Conservation (phyloP, 805 yeast species). For the Cyberlindnera xylosilytica region DNA sequence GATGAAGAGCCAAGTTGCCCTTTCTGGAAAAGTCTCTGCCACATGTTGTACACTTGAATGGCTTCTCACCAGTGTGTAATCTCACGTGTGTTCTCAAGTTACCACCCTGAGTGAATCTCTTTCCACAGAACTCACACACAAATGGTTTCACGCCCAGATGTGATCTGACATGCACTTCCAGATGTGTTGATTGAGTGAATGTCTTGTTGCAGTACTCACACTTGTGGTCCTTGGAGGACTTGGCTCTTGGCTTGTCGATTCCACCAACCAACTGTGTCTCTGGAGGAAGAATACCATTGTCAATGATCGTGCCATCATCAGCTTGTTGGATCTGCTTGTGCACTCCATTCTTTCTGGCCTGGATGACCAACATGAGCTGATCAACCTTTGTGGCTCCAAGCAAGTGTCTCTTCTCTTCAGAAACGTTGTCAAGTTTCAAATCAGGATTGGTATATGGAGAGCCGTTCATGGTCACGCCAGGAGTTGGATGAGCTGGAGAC, state of each 20-base stretch:
- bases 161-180: slow-evolving; percentile 84
- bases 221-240: slow-evolving; percentile 53
- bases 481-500: slow-evolving; percentile 5
- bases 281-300: slow-evolving; percentile 52
- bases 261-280: slow-evolving; percentile 74
- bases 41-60: slow-evolving; percentile 77
- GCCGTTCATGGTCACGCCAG: slow-evolving; percentile 11
- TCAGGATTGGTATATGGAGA: slow-evolving; percentile 16
- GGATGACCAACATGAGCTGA: slow-evolving; percentile 85
- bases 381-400: slow-evolving; percentile 89
- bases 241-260: slow-evolving; percentile 56
- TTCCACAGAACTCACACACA: slow-evolving; percentile 73
- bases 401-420: slow-evolving; percentile 65
- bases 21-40: slow-evolving; percentile 78
- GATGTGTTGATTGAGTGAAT: slow-evolving; percentile 86
- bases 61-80: slow-evolving; percentile 90
- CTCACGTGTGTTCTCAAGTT: slow-evolving; percentile 82
- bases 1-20: slow-evolving; percentile 89
- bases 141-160: slow-evolving; percentile 88
- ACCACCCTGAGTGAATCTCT: slow-evolving; percentile 87
- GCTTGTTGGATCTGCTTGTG: slow-evolving; percentile 61
- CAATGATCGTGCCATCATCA: slow-evolving; percentile 67
- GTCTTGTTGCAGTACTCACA: slow-evolving; percentile 76
- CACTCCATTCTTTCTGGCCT: slow-evolving; percentile 78
- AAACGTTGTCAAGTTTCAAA: slow-evolving; percentile 40